Evolutionary conservation across 1,284 basidiomycete genomes (phyloP), one percentile per base, ranked within the genome.

Genomic region (Singerocomus rubriflavus): DNA sequence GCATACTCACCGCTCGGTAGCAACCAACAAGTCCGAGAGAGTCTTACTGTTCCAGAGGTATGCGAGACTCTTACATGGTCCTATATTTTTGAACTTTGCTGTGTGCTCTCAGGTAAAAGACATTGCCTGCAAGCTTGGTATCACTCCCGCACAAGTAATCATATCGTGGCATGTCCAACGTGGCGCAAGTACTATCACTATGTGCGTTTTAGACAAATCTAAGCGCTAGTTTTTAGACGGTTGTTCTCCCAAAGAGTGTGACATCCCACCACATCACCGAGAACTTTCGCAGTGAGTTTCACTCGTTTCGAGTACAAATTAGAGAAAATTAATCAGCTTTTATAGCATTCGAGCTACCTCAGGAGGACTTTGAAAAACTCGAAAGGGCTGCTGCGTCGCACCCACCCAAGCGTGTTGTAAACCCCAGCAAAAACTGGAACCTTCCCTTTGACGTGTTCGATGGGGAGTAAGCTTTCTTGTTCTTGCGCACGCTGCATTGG

Each of bases 111-210:
- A 77, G 75, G 73, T 88, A 30, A 75, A 78, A 58, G 66, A 75
- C 45, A 79, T 87, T 49, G 85, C 88, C 32, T 67, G 77, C 52
- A 75, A 84, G 59, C 75, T 90, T 55, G 76, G 75, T 12, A 82
- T 90, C 46, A 87, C 85, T 8, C 86, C 87, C 32, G 86, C 88
- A n/a, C 87, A 88, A 66, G 84, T 85, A 32, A 72, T 90, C 43
- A 81, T 91, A 61, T 87, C 84, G 9, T 93, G 88, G 89, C 82
- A 87, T 60, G 76, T 88, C 43, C 85, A 90, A 69, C 81, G 88
- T 37, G 88, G 88, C 13, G 84, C 89, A 64, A 42, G 80, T 72
- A n/a, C 12, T 48, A 3, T 44, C 12, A 5, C 21, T 4, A n/a
- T 9, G 16, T 21, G 26, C 9, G 3, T 37, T 40, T 11, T 5